Base-by-base conservation (phyloP, 306 rosid genomes). In the Quercus robur region DNA sequence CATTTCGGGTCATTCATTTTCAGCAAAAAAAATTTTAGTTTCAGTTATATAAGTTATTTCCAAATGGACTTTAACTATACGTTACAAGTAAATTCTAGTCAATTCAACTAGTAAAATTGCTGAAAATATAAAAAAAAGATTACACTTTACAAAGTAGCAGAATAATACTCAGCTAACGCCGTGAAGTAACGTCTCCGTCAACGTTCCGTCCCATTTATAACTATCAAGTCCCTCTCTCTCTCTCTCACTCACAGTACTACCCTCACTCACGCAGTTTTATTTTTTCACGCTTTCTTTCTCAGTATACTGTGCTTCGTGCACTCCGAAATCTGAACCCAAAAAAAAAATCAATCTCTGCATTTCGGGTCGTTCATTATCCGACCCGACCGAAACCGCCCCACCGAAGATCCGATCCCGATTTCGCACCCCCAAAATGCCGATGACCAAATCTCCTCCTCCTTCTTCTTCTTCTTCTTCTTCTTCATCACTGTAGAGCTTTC, bases 401-500 rank as follows among this genome's bases (percentile, higher is more conserved):
- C 56, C 30, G 31, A 26, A 71, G 71, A 76, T 75, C 75, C 57
- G 77, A 72, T 71, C 56, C 41, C 49, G 21, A 75, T 51, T 83
- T 80, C 33, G 71, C 70, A 19, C 35, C 51, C 77, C 31, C 56
- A 59, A 33, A 74, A 81, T 77, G 84, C 38, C 15, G 51, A 30
- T 75, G 70, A 75, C 81, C 62, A 78, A 55, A 46, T 41, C 75
- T 70, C 23, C 54, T 64, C n/a, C 56, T 35, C 2, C 41, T 41
- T 41, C 46, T 41, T 8, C 46, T 38, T 38, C 46, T 35, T 6
- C 41, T 38, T 38, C 46, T 38, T 38, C 46, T 41, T 41, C 46
- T 7, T 38, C 46, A 38, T 41, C 46, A 11, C 46, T 41, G 3
- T 84, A 86, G 87, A 87, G 87, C 74, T 88, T 69, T 52, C 31